Conservation (phyloP, 1,139 yeast genomes). For the Kluyveromyces sp. region DNA sequence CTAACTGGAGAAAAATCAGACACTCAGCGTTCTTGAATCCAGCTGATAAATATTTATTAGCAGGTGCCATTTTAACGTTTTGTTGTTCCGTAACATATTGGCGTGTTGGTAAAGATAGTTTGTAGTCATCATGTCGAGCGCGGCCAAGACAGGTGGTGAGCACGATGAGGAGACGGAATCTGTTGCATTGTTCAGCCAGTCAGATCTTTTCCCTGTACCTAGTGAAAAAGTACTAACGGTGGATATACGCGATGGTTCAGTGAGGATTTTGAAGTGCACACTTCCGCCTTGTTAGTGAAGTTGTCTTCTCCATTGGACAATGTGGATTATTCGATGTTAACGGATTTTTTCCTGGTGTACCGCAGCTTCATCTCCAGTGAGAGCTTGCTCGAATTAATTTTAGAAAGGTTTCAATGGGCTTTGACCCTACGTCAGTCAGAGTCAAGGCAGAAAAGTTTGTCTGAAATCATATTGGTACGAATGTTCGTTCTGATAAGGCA, state of each 20-base stretch:
- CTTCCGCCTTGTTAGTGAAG: conserved; percentile 51
- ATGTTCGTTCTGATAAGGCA: conserved; percentile 84
- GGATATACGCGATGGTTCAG: conserved; percentile 12
- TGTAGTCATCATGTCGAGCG: not conserved
- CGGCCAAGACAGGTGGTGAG: not conserved
- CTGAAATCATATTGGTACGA: conserved; percentile 67
- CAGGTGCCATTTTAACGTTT: too few species aligned
- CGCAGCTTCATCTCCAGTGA: conserved; percentile 57
- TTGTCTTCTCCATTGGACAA: conserved; percentile 66
- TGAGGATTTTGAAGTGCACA: conserved; percentile 20
- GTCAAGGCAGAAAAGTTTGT: conserved; percentile 37
- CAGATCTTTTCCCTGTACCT: conserved; percentile 28
- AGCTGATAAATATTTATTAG: too few species aligned
- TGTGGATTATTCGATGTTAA: conserved; percentile 67
- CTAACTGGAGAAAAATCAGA: too few species aligned
- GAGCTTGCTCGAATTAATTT: conserved; percentile 51
- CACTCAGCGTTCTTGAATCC: too few species aligned
- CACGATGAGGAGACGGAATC: not conserved
- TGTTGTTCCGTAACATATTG: too few species aligned
- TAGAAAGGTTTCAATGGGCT: conserved; percentile 70
- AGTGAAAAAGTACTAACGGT: conserved; percentile 18
- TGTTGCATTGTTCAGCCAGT: conserved; percentile 13
- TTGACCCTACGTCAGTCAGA: conserved; percentile 34
- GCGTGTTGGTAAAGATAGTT: too few species aligned
- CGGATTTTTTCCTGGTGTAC: conserved; percentile 82